phyloP scores from a whole-genome alignment of 352 stramenopile species.

The Hyaloperonospora brassicae region DNA sequence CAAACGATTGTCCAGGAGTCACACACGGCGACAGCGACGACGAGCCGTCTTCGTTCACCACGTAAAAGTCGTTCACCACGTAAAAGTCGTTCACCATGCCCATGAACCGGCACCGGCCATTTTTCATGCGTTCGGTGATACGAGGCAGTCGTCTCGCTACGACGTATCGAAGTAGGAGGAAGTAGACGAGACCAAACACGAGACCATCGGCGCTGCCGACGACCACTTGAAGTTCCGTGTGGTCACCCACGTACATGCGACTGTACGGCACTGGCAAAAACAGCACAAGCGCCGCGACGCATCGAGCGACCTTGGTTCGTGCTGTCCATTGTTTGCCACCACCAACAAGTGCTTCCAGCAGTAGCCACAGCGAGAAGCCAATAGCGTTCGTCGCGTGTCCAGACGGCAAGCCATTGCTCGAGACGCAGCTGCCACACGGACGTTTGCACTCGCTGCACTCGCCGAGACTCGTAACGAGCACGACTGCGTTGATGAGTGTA shows the following conservation, averaged over 20 bases:
- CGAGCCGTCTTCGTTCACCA: conserved; percentile 4
- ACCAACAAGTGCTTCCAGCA: conserved; percentile 38
- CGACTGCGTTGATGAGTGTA: conserved; percentile 33
- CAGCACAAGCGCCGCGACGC: conserved; percentile 16
- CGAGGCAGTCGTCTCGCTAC: conserved; percentile 25
- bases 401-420: conserved; percentile 43
- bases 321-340: conserved; percentile 20
- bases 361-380: conserved; percentile 39
- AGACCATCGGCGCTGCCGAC: conserved; percentile 35
- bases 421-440: conserved; percentile 41
- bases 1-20: conserved; percentile 16
- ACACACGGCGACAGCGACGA: conserved; percentile 17
- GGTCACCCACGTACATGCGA: conserved; percentile 51
- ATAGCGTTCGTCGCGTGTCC: conserved; percentile 48
- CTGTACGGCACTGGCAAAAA: conserved; percentile 51
- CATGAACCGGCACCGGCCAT: conserved; percentile 22
- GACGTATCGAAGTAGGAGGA: conserved; percentile 34
- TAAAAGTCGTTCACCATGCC: conserved; percentile 39
- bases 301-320: conserved; percentile 11
- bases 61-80: conserved; percentile 20
- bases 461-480: conserved; percentile 34
- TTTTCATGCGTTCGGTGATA: conserved; percentile 20
- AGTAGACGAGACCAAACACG: conserved; percentile 37
- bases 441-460: conserved; percentile 39
- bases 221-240: conserved; percentile 40